Evolutionary conservation across 768 basidiomycete species (phyloP).

Genomic region (Amanita exitialis): DNA sequence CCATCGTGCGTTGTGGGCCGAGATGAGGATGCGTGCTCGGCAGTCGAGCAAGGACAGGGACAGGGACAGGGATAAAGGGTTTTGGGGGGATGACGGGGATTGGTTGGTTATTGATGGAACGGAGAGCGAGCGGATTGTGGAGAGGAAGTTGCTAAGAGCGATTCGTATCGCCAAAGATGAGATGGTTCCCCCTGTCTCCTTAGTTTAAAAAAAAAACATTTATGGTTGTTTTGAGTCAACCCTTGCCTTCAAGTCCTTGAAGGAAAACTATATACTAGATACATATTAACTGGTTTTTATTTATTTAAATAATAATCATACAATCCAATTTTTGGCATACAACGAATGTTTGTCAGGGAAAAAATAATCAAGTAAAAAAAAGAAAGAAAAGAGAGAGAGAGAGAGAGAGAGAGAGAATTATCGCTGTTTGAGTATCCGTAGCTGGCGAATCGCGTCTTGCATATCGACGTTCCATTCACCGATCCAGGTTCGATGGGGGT

Average conservation of each 20-base stretch:
- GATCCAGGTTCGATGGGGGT: neutral
- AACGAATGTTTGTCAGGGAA: no score
- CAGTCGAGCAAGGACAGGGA: neutral
- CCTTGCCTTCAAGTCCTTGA: no score
- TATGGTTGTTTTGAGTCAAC: no score
- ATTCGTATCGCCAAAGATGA: neutral
- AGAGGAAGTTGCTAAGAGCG: neutral
- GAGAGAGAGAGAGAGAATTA: no score
- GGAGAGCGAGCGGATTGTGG: neutral
- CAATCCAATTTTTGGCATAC: neutral
- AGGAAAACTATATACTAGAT: no score
- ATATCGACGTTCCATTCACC: slow-evolving; percentile 4
- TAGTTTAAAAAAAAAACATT: no score
- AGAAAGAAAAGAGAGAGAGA: neutral
- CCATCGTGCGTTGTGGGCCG: slow-evolving; percentile 9
- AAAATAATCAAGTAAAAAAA: no score
- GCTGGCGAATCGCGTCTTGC: neutral
- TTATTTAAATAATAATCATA: no score
- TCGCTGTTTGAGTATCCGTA: neutral
- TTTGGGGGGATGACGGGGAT: neutral
- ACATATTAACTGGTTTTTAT: no score
- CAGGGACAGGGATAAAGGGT: no score
- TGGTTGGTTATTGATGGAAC: neutral
- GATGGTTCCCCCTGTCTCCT: no score
- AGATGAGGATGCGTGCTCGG: neutral